phyloP scores from a whole-genome alignment of 805 yeast genomes.

The Myxozyma neglecta region DNA sequence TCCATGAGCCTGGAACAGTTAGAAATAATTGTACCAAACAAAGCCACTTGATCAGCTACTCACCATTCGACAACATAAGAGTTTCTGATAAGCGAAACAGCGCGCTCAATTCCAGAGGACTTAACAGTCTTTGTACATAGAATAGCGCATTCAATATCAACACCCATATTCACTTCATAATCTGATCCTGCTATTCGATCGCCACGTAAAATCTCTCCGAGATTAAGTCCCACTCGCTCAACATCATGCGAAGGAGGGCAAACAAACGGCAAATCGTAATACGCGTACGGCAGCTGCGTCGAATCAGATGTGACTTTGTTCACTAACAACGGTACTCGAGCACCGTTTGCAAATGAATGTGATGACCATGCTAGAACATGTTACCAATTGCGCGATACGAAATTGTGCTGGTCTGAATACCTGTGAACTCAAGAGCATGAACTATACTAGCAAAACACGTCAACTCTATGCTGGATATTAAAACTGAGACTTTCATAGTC shows the following conservation, averaged over 20 bases:
- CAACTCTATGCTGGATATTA: neutral
- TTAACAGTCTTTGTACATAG: constrained; percentile 66
- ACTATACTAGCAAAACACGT: neutral
- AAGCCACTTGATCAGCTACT: neutral
- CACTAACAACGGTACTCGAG: constrained; percentile 65
- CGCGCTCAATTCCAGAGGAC: constrained; percentile 53
- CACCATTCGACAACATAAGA: constrained; percentile 81
- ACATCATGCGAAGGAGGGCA: constrained; percentile 60
- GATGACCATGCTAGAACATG: neutral
- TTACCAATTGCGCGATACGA: neutral
- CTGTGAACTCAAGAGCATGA: neutral
- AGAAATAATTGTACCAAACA: neutral
- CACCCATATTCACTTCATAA: constrained; percentile 60
- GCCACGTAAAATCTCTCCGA: constrained; percentile 78
- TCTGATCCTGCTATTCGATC: constrained; percentile 78
- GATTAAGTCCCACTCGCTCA: constrained; percentile 61
- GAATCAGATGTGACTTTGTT: constrained; percentile 77
- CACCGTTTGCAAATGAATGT: constrained; percentile 48
- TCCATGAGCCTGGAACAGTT: constrained; percentile 50
- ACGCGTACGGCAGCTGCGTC: constrained; percentile 75
- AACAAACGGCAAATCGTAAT: constrained; percentile 74
- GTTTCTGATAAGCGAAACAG: constrained; percentile 58
- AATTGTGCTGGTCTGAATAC: neutral
- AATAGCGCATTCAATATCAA: constrained; percentile 64
- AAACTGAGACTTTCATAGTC: neutral